Evolutionary conservation across 2,329 filamentous ascomycete genomes (phyloP), one percentile per base, ranked within the genome.

Genomic region (Ceratocystis cacaofunesta): DNA sequence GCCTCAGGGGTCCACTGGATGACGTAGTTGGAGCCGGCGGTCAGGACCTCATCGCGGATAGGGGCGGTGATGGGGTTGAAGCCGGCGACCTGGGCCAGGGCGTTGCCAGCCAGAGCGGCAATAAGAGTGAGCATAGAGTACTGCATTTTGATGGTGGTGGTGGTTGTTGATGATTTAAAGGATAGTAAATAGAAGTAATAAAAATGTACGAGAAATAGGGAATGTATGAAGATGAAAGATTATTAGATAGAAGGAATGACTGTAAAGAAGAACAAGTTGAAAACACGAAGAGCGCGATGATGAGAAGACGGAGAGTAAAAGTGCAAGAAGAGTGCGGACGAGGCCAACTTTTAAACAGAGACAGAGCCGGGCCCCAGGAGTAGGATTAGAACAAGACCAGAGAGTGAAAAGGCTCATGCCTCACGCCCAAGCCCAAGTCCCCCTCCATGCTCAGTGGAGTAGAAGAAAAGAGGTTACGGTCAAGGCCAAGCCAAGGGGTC

Each of bases 21-120:
- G 68, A 74, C 73, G 72, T 78, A 80, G 63, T 75, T 74, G 70
- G 75, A 69, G 70, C 83, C 83, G 52, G 81, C 79, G 41, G 73
- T 64, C 69, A 85, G 69, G 58, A 73, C 68, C 72, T 80, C 73
- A 70, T 74, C 74, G 63, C 75, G 50, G 41, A 70, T 69, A 67
- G 84, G 84, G 67, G 74, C 74, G 70, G 71, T 76, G 72, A 86
- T 76, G 71, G 77, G 73, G 72, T 84, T 78, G 75, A 85, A 86
- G 71, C 78, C 79, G n/a, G 74, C 66, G 61, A 79, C 80, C 74
- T 83, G 81, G 66, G 82, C 82, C 67, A 82, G 69, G 69, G 73
- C 79, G 68, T 78, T 73, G 74, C 76, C 81, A 75, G 84, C 70
- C 69, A 80, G 69, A 71, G 81, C 74, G 68, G 79, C 74, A 15